Evolutionary conservation across 768 basidiomycete genomes (phyloP).

Genomic region (Lactarius quietus): DNA sequence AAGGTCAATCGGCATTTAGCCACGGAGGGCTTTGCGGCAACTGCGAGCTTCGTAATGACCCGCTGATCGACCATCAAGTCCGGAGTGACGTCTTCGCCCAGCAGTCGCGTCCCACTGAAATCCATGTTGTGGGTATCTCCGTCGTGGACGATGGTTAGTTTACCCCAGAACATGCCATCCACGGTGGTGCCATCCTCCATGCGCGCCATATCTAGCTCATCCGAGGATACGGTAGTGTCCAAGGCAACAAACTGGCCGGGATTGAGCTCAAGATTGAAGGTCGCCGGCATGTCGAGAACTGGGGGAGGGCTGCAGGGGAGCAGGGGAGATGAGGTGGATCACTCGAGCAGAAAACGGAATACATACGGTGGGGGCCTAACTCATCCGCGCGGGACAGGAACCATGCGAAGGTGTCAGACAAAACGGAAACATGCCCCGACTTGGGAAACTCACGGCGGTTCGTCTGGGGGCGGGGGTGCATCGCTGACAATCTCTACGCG

Average conservation of each 20-base stretch:
- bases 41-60: constrained; percentile 71
- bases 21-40: constrained; percentile 66
- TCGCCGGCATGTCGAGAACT: constrained; percentile 82
- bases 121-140: constrained; percentile 78
- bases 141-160: constrained; percentile 75
- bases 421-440: neutral
- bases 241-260: constrained; percentile 79
- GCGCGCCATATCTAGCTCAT: constrained; percentile 84
- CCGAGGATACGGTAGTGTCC: constrained; percentile 73
- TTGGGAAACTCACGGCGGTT: constrained; percentile 64
- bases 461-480: constrained; percentile 79
- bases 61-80: constrained; percentile 75
- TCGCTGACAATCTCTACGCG: constrained; percentile 85
- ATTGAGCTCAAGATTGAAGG: constrained; percentile 74
- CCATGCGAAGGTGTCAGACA: neutral
- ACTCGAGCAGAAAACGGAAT: neutral
- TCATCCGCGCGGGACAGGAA: neutral
- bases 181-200: constrained; percentile 88
- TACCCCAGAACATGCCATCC: constrained; percentile 86
- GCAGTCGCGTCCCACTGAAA: constrained; percentile 74
- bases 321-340: neutral
- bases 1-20: constrained; percentile 77
- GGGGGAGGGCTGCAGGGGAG: constrained; percentile 50
- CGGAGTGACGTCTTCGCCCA: constrained; percentile 56
- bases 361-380: constrained; percentile 53